Evolutionary conservation across 2,329 filamentous ascomycete genomes (phyloP), one percentile per base, ranked within the genome.

Genomic region (Acephala macrosclerotiorum): DNA sequence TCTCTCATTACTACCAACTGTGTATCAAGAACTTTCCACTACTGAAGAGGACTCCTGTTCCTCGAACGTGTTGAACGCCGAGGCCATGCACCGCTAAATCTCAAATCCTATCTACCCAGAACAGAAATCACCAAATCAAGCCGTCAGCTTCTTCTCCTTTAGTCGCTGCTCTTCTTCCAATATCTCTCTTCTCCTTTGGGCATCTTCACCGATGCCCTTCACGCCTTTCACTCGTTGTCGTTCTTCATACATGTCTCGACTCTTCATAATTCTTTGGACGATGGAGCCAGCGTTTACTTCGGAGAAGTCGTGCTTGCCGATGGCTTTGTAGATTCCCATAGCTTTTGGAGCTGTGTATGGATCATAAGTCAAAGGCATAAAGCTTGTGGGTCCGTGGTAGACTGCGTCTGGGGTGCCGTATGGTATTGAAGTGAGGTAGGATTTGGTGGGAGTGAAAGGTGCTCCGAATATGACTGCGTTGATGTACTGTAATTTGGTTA

Each of bases 361-460:
- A 75, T 94, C 91, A 76, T 92, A 92, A 6, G 89, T 92, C 26
- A 85, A 77, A 14, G 82, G 72, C 68, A 75, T 74, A 77, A 97
- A 97, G 14, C 91, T 87, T 0, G 96, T 99, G 7, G 94, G 93
- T n/a, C 96, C 96, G 80, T 99, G 96, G 79, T 98, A 99, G 67
- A 99, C 92, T 33, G 89, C 91, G 73, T 90, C 84, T 16, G 94
- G 92, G 4, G 85, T 86, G 58, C 90, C 89, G 79, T 89, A 89
- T 0, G 95, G 94, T 55, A 96, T 84, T 1, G 87, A 83, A 65
- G 84, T 84, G 49, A 99, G 86, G 78, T 96, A 99, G 2, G 87
- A 81, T 75, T 88, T 87, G n/a, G 88, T 92, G 3, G 95, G 93
- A 2, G 90, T 89, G 77, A 97, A 97, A 0, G 96, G 96, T 0